Percentiles rank a stretch among this genome's conserved stretches.
Conservation (phyloP, 495 filamentous ascomycete species). For the Trypethelium eluteriae region DNA sequence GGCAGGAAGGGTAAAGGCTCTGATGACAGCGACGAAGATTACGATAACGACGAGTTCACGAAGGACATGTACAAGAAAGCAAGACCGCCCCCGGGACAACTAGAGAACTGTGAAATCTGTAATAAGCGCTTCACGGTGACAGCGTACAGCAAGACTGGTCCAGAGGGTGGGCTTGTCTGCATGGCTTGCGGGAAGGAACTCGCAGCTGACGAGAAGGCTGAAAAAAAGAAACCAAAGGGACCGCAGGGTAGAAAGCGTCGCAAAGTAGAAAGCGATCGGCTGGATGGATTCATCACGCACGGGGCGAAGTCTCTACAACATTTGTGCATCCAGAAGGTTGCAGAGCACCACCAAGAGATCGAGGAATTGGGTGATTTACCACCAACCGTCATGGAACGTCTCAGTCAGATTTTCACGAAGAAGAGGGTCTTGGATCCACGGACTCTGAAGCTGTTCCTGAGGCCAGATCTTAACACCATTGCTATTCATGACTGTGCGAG, state of each 20-base stretch:
- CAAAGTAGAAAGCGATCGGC: conserved; percentile 65
- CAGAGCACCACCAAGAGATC: conserved; percentile 70
- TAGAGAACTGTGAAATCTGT: conserved; percentile 81
- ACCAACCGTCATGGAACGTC: conserved; percentile 55
- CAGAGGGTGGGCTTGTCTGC: conserved; percentile 77
- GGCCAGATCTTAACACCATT: conserved; percentile 56
- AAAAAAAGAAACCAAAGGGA: conserved; percentile 58
- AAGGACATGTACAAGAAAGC: conserved; percentile 52
- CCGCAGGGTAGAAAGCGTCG: conserved; percentile 45
- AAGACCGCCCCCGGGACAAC: conserved; percentile 70
- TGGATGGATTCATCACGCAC: conserved; percentile 61
- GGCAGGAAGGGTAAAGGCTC: conserved; percentile 35
- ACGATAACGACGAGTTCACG: conserved; percentile 41
- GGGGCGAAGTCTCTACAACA: conserved; percentile 69
- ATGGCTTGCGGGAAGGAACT: conserved; percentile 74
- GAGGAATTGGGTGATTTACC: conserved; percentile 80
- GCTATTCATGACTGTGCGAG: conserved; percentile 71
- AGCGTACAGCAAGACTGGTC: conserved; percentile 74
- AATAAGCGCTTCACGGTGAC: conserved; percentile 90
- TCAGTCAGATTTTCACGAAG: conserved; percentile 76
- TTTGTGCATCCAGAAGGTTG: conserved; percentile 77
- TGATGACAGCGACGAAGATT: conserved; percentile 42
- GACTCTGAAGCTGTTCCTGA: conserved; percentile 72
- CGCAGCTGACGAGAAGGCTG: conserved; percentile 47
- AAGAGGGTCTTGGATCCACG: conserved; percentile 59